Conservation (phyloP, 495 filamentous ascomycete genomes). For the Trichoderma erinaceum region DNA sequence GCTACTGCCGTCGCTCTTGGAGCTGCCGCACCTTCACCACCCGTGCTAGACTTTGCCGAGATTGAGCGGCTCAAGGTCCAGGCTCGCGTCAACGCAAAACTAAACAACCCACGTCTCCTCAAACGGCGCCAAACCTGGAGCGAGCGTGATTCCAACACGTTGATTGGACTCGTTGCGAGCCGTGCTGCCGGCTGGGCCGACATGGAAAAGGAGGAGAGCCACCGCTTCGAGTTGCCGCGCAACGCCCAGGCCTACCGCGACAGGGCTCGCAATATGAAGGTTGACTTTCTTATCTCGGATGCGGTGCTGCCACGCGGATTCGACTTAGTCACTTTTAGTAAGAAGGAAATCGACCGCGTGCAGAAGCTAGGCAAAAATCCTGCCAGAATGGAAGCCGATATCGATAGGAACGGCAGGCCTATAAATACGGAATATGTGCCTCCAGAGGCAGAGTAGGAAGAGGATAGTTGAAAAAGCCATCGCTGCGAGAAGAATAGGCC, state of each 20-base stretch:
- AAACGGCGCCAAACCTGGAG: background rate
- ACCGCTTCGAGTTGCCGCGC: conserved; percentile 38
- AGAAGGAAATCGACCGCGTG: conserved; percentile 42
- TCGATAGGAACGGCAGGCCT: conserved; percentile 27
- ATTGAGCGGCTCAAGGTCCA: background rate
- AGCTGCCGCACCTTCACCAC: background rate
- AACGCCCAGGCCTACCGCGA: conserved; percentile 59
- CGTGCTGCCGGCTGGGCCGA: background rate
- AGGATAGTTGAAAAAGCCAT: background rate
- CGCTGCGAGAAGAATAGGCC: background rate
- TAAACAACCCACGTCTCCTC: background rate
- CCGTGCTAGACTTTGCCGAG: background rate
- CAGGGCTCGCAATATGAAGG: conserved; percentile 60
- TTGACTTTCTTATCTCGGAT: conserved; percentile 48
- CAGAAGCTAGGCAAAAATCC: conserved; percentile 38
- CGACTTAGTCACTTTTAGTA: conserved; percentile 42
- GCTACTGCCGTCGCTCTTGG: background rate
- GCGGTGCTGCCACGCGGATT: conserved; percentile 40
- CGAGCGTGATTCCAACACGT: background rate
- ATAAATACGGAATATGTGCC: conserved; percentile 27
- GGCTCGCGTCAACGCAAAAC: background rate
- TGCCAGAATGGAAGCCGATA: conserved; percentile 36
- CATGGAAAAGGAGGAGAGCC: conserved; percentile 36
- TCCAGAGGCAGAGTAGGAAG: background rate
- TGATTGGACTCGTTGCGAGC: background rate